A percentile compares a stretch with the other conserved stretches of the same genome.
These are phyloP conservation scores for Trametes maxima DNA, from an alignment of 768 basidiomycete genomes.

Conservation along the genomic window DNA sequence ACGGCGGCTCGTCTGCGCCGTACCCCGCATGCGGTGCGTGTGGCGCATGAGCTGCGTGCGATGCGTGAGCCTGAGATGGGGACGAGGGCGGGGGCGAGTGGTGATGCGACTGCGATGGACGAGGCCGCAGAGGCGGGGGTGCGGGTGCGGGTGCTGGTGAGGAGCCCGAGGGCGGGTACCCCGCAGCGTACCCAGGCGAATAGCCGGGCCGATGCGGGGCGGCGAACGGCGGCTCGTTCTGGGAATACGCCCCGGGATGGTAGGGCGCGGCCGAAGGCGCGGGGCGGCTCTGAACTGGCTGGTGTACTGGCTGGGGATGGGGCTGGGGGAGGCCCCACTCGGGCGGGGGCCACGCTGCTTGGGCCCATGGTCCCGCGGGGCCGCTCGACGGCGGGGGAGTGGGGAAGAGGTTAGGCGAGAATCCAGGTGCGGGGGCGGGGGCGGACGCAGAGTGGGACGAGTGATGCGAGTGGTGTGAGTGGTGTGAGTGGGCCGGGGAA, in stretches of 20 bases:
- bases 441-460: conserved; percentile 13
- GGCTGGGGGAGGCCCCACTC: conserved; percentile 25
- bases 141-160: conserved; percentile 7
- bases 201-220: conserved; percentile 12
- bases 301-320: no score
- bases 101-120: conserved; percentile 17
- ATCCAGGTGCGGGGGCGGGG: conserved; percentile 7
- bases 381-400: conserved; percentile 1
- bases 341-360: conserved; percentile 28
- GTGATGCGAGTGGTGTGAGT: conserved; percentile 17
- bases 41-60: conserved; percentile 16
- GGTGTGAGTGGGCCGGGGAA: conserved; percentile 17
- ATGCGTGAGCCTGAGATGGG: conserved; percentile 14
- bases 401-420: conserved; percentile 17
- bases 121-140: conserved; percentile 20
- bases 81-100: neutral
- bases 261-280: neutral
- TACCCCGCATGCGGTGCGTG: conserved; percentile 11
- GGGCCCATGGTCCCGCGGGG: conserved; percentile 19
- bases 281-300: no score
- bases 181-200: conserved; percentile 16
- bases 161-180: conserved; percentile 3
- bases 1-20: neutral
- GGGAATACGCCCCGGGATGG: neutral
- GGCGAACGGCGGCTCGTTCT: neutral